Percentiles rank a stretch among this genome's conserved stretches.
These are phyloP conservation scores for Colletotrichum echinochloae DNA, from an alignment of 2,329 filamentous ascomycete genomes.

Conservation along the genomic window DNA sequence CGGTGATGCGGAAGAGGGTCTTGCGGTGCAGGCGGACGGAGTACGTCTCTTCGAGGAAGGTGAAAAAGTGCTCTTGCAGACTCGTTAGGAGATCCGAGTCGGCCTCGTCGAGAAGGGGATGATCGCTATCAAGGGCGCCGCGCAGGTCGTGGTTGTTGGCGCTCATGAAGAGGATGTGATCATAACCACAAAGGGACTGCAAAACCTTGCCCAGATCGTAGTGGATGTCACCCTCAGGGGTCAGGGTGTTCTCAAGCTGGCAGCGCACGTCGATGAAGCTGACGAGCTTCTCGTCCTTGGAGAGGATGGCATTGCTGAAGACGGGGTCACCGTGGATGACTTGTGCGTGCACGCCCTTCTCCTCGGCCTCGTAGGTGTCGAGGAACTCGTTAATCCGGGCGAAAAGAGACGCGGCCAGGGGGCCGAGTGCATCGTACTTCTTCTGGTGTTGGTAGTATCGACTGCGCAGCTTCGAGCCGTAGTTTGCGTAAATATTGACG, in stretches of 20 bases:
- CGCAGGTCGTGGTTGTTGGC: conserved; percentile 42
- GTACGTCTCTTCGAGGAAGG: conserved; percentile 46
- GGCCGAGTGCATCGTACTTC: conserved; percentile 45
- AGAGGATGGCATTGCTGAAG: conserved; percentile 48
- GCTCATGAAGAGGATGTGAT: conserved; percentile 47
- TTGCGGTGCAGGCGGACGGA: conserved; percentile 45
- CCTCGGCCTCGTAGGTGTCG: conserved; percentile 47
- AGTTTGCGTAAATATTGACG: conserved; percentile 47
- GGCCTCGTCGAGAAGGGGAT: conserved; percentile 45
- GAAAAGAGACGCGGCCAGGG: conserved; percentile 44
- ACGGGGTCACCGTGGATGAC: conserved; percentile 49
- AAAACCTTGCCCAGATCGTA: conserved; percentile 49
- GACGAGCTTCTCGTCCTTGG: conserved; percentile 45
- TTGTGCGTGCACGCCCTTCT: conserved; percentile 44
- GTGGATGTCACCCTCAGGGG: conserved; percentile 47
- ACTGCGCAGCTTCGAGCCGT: conserved; percentile 44
- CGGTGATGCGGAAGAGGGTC: conserved; percentile 48
- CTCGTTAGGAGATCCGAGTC: conserved; percentile 44
- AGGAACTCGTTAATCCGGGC: conserved; percentile 46
- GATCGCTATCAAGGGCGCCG: conserved; percentile 36
- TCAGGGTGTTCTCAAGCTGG: conserved; percentile 46
- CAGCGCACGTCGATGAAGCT: conserved; percentile 49
- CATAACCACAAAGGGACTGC: conserved; percentile 48
- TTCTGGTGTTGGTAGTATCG: conserved; percentile 43
- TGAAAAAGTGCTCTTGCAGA: conserved; percentile 45